phyloP scores from a whole-genome alignment of 2,329 filamentous ascomycete species.

The Colletotrichum sp. region DNA sequence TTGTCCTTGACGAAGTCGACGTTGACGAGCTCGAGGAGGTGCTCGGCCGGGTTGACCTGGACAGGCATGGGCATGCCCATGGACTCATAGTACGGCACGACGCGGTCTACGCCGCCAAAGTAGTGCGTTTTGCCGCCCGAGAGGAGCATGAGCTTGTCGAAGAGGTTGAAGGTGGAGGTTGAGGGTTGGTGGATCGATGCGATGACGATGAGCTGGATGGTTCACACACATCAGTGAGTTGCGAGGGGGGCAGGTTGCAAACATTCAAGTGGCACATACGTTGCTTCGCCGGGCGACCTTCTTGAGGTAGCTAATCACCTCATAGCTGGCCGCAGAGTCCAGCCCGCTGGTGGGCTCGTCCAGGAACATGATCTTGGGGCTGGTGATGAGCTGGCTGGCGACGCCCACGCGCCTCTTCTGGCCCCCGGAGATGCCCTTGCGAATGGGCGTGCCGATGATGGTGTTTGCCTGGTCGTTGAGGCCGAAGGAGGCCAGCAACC shows the following conservation, averaged over 20 bases:
- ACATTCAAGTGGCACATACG: conserved; percentile 40
- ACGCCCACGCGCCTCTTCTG: conserved; percentile 84
- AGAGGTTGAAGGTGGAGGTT: conserved; percentile 77
- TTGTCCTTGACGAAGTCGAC: conserved; percentile 70
- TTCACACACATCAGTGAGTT: not conserved
- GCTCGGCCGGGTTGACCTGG: conserved; percentile 81
- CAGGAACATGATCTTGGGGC: conserved; percentile 80
- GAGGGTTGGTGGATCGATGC: conserved; percentile 88
- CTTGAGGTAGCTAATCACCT: conserved; percentile 78
- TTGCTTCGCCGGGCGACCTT: conserved; percentile 70
- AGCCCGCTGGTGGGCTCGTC: conserved; percentile 86
- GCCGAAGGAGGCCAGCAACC: conserved; percentile 75
- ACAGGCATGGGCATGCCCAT: conserved; percentile 68
- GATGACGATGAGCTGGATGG: conserved; percentile 71
- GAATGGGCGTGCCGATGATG: conserved; percentile 80
- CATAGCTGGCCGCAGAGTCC: conserved; percentile 77
- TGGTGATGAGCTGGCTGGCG: conserved; percentile 81
- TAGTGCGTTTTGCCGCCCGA: conserved; percentile 76
- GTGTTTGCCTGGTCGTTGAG: conserved; percentile 72
- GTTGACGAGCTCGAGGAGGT: conserved; percentile 79
- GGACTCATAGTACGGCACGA: conserved; percentile 67
- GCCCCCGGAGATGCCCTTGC: conserved; percentile 83
- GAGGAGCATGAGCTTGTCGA: conserved; percentile 79
- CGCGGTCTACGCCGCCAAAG: conserved; percentile 65
- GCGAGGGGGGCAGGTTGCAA: not conserved